Percentiles rank a stretch among this genome's conserved stretches.
Evolutionary conservation across 2,329 filamentous ascomycete species (phyloP).

Genomic region (Cladorrhinum sp.): DNA sequence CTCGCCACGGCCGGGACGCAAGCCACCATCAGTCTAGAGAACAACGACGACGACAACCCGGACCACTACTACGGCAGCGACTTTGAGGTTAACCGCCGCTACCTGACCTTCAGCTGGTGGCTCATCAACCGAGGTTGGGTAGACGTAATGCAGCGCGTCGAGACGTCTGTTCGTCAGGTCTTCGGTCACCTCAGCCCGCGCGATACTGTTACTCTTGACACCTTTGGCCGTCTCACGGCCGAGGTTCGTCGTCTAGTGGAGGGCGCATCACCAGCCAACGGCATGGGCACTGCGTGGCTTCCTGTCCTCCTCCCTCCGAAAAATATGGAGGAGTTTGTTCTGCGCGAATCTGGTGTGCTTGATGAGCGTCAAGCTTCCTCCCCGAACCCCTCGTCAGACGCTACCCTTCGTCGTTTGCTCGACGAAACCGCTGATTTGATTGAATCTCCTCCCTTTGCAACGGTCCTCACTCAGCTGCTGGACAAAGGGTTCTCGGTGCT

Average conservation of each 20-base stretch:
- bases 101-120: conserved; percentile 98
- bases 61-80: conserved; percentile 86
- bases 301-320: conserved; percentile 75
- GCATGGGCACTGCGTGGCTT: conserved; percentile 67
- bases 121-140: conserved; percentile 87
- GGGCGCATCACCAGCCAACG: conserved; percentile 47
- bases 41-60: conserved; percentile 83
- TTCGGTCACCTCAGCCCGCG: conserved; percentile 87
- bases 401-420: conserved; percentile 70
- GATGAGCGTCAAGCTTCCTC: conserved; percentile 40
- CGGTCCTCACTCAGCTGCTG: conserved; percentile 81
- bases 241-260: conserved; percentile 84
- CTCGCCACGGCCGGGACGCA: conserved; percentile 73
- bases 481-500: conserved; percentile 84
- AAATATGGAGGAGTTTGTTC: conserved; percentile 76
- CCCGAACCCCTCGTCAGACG: conserved; percentile 20
- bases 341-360: conserved; percentile 79
- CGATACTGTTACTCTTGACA: conserved; percentile 79
- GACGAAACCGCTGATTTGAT: conserved; percentile 96
- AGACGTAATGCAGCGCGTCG: conserved; percentile 75
- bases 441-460: conserved; percentile 86
- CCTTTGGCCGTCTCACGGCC: conserved; percentile 74
- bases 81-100: conserved; percentile 92
- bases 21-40: conserved; percentile 82
- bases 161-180: conserved; percentile 80